A percentile compares a stretch with the other conserved stretches of the same genome.
Evolutionary conservation across 2,329 filamentous ascomycete species (phyloP).

Genomic region (Neonectria neomacrospora): DNA sequence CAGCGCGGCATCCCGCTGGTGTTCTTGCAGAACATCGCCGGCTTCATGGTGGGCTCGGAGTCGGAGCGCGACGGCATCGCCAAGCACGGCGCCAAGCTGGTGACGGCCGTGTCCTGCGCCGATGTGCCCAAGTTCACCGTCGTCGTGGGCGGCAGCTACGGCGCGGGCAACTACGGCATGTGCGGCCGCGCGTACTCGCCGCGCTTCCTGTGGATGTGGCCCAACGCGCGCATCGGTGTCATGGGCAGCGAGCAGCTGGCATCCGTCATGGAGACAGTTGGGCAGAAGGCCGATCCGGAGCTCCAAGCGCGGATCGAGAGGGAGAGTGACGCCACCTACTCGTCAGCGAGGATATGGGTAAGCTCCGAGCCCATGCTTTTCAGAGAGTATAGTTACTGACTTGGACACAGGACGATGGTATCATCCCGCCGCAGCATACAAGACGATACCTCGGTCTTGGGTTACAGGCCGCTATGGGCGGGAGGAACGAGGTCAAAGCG

Average conservation of each 20-base stretch:
- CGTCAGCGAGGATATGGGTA: conserved; percentile 89
- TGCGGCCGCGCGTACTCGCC: conserved; percentile 94
- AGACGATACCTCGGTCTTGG: conserved; percentile 77
- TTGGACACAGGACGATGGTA: conserved; percentile 74
- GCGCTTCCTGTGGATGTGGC: conserved; percentile 95
- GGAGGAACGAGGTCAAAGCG: conserved; percentile 69
- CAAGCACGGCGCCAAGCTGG: conserved; percentile 97
- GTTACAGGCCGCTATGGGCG: conserved; percentile 76
- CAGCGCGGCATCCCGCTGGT: conserved; percentile 90
- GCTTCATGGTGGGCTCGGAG: conserved; percentile 97
- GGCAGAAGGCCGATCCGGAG: conserved; percentile 81
- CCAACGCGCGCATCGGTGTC: conserved; percentile 93
- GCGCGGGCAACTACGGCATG: conserved; percentile 98
- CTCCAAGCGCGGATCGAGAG: conserved; percentile 86
- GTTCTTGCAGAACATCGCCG: conserved; percentile 96
- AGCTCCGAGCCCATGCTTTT: conserved; percentile 43
- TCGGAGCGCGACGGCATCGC: conserved; percentile 95
- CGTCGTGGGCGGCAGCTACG: conserved; percentile 91
- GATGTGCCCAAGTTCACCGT: conserved; percentile 97
- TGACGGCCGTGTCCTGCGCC: conserved; percentile 93
- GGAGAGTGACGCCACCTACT: conserved; percentile 90
- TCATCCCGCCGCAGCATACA: conserved; percentile 82
- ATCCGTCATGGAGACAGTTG: conserved; percentile 94
- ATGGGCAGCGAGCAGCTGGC: conserved; percentile 96
- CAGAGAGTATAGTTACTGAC: conserved; percentile 12